These are phyloP conservation scores for Papiliotrema nemorosa DNA, from an alignment of 1,284 basidiomycete species.

Conservation along the genomic window DNA sequence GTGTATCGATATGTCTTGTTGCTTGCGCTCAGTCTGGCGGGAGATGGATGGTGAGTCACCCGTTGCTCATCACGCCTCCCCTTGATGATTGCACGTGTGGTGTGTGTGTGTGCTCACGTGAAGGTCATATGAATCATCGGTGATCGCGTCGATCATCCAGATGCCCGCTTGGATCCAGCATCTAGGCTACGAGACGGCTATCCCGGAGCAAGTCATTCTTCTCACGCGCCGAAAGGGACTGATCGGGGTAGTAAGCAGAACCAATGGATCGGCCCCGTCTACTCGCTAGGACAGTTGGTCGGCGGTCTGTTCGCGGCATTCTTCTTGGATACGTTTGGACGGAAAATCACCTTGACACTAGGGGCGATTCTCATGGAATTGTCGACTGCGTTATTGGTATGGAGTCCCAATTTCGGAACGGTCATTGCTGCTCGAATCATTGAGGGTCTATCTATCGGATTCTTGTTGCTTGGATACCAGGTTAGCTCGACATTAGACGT, in stretches of 20 bases:
- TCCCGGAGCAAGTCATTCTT: conserved; percentile 15
- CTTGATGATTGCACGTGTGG: too few species aligned
- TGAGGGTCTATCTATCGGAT: conserved; percentile 25
- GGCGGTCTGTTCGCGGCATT: conserved; percentile 26
- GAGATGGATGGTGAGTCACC: conserved; percentile 23
- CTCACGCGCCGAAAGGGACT: not conserved
- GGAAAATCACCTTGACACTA: conserved; percentile 17
- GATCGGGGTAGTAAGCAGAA: conserved; percentile 13
- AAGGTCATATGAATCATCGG: conserved; percentile 26
- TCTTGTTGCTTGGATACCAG: conserved; percentile 24
- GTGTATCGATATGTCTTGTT: conserved; percentile 25
- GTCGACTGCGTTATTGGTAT: conserved; percentile 22
- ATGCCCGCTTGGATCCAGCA: conserved; percentile 21
- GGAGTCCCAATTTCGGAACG: conserved; percentile 15
- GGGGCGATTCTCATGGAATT: conserved; percentile 24
- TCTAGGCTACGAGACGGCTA: conserved; percentile 19
- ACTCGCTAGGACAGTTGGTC: conserved; percentile 25
- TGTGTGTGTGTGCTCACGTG: too few species aligned
- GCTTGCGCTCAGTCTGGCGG: conserved; percentile 17
- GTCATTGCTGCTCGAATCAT: conserved; percentile 27
- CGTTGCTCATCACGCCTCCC: too few species aligned
- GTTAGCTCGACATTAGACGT: conserved; percentile 5
- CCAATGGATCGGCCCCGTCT: conserved; percentile 31
- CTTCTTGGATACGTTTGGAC: conserved; percentile 24
- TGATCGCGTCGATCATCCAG: conserved; percentile 27